Conservation (phyloP, 225 moss, liverwort and hornwort species). For the Antitrichia curtipendula region DNA sequence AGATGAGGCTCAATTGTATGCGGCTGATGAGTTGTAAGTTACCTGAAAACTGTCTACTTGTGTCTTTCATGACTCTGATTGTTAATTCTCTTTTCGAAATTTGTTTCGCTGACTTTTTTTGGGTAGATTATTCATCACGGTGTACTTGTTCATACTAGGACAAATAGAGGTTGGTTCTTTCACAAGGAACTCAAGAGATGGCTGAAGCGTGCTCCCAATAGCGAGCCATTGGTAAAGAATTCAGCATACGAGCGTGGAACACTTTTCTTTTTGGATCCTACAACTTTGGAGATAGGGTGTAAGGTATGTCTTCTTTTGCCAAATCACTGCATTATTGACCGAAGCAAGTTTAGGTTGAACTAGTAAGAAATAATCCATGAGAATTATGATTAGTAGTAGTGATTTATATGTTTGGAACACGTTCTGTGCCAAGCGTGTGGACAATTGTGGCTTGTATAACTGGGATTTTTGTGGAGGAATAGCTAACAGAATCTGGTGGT, state of each 20-base stretch:
- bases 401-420: neutral
- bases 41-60: neutral
- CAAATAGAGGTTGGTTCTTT: slow-evolving; percentile 87
- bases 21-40: slow-evolving; percentile 76
- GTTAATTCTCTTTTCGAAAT: neutral
- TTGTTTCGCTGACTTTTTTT: neutral
- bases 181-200: slow-evolving; percentile 91
- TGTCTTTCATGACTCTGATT: neutral
- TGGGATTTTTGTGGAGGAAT: neutral
- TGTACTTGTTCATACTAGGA: slow-evolving; percentile 26
- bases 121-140: neutral
- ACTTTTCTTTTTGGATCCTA: slow-evolving; percentile 78
- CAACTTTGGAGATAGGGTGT: slow-evolving; percentile 69
- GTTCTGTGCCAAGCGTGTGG: neutral
- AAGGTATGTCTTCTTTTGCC: slow-evolving; percentile 41
- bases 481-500: neutral
- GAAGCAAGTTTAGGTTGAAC: neutral
- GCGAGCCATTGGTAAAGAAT: slow-evolving; percentile 68
- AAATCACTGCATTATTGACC: neutral
- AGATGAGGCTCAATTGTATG: slow-evolving; percentile 92
- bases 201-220: slow-evolving; percentile 79
- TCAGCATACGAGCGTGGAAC: slow-evolving; percentile 74
- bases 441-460: neutral
- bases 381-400: neutral
- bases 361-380: neutral